Evolutionary conservation across 352 stramenopile species (phyloP).

Genomic region (Phytopythium mirpurense): DNA sequence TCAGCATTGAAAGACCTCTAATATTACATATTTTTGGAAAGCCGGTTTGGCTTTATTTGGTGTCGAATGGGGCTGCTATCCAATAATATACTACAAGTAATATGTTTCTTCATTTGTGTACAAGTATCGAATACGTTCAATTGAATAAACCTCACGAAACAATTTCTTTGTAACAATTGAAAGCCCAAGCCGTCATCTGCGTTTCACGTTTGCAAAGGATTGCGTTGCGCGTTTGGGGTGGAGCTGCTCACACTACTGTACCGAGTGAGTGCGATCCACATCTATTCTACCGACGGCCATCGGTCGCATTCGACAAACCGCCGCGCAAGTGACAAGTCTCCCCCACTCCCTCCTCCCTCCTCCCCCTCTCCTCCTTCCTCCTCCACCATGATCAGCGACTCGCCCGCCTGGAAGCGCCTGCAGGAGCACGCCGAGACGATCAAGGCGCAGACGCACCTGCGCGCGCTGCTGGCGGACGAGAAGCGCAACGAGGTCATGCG

Average conservation of each 20-base stretch:
- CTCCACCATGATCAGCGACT: constrained; percentile 65
- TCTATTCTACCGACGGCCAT: no score
- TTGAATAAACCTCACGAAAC: no score
- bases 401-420: constrained; percentile 66
- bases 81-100: no score
- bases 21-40: no score
- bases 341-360: neutral
- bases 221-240: constrained; percentile 3
- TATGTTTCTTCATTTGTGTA: no score
- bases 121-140: no score
- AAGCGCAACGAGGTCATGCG: constrained; percentile 87
- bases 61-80: no score
- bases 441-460: constrained; percentile 82
- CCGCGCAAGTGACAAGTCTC: neutral
- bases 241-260: no score
- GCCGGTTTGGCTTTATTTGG: no score
- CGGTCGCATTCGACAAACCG: constrained; percentile 15
- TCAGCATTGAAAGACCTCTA: no score
- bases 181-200: constrained; percentile 3
- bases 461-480: constrained; percentile 87
- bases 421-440: constrained; percentile 73
- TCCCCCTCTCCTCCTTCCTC: constrained; percentile 3
- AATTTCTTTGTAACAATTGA: no score
- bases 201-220: neutral
- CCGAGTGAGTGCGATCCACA: no score